Evolutionary conservation across 495 filamentous ascomycete genomes (phyloP).

Genomic region (Aspergillus ellipticus): DNA sequence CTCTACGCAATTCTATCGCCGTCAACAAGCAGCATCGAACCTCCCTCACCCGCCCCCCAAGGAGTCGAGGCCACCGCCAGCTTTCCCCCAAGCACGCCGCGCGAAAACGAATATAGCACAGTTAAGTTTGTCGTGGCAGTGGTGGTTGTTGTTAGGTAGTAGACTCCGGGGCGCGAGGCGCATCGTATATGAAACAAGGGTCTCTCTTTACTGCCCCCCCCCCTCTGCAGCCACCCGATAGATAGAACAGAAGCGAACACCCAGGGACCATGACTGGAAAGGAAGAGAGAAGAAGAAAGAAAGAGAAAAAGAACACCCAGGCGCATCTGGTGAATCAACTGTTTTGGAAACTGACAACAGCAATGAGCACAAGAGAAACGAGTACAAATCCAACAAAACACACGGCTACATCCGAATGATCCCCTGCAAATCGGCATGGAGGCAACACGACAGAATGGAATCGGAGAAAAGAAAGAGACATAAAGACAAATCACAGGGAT

Average conservation of each 20-base stretch:
- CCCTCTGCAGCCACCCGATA: not conserved
- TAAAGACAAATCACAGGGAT: slow-evolving; percentile 3
- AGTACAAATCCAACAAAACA: slow-evolving; percentile 7
- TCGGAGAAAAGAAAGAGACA: slow-evolving; percentile 1
- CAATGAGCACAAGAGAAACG: slow-evolving; percentile 4
- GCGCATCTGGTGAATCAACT: slow-evolving; percentile 3
- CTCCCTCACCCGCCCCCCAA: too few relatives aligned
- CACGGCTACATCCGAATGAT: slow-evolving; percentile 13
- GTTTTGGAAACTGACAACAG: slow-evolving; percentile 5
- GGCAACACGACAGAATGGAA: not conserved
- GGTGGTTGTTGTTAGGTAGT: not conserved
- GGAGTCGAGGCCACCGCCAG: not conserved
- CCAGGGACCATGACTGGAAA: too few relatives aligned
- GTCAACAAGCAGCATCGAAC: not conserved
- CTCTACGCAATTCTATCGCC: not conserved
- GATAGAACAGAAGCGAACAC: not conserved
- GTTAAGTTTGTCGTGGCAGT: too few relatives aligned
- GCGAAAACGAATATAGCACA: not conserved
- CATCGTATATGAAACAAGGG: not conserved
- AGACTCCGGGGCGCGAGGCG: not conserved
- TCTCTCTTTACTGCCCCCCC: not conserved
- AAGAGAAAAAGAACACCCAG: not conserved
- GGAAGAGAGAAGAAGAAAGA: not conserved
- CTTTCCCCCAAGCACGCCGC: not conserved
- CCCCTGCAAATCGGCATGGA: slow-evolving; percentile 4